phyloP scores from a whole-genome alignment of 176 grass and related monocot species.

The Eleusine coracana region DNA sequence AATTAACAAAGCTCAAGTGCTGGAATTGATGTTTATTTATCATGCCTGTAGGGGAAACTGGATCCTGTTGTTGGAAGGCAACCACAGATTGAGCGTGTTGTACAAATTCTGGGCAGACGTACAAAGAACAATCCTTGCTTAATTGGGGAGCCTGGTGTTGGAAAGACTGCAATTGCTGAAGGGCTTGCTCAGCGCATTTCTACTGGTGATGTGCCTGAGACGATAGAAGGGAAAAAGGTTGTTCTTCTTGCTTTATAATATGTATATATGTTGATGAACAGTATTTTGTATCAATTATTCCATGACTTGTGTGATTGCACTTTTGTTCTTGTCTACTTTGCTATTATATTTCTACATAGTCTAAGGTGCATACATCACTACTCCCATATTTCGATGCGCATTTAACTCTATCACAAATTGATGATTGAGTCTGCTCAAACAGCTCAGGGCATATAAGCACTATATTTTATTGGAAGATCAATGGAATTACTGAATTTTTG shows the following conservation, averaged over 20 bases:
- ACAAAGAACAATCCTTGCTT: conserved; percentile 98
- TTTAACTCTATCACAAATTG: not conserved
- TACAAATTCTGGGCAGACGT: conserved; percentile 90
- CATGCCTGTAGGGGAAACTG: conserved; percentile 71
- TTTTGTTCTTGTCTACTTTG: conserved; percentile 22
- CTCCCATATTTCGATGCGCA: not conserved
- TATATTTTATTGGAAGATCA: conserved; percentile 3
- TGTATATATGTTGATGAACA: not conserved
- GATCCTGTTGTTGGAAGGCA: conserved; percentile 97
- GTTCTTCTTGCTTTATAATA: conserved; percentile 16
- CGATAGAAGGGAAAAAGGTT: conserved; percentile 96
- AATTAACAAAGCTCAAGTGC: not conserved
- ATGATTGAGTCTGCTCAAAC: not conserved
- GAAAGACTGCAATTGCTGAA: conserved; percentile 96
- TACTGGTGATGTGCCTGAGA: conserved; percentile 95
- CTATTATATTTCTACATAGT: conserved; percentile 31
- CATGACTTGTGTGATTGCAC: not conserved
- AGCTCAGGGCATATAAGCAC: not conserved
- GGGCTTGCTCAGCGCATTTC: conserved; percentile 89
- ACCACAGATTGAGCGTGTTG: conserved; percentile 84
- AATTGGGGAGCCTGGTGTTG: conserved; percentile 98
- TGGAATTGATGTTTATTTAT: conserved; percentile 11
- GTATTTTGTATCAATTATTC: conserved; percentile 24
- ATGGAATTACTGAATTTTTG: conserved; percentile 3
- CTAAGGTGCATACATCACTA: not conserved